A percentile compares a stretch with the other conserved stretches of the same genome.
These are phyloP conservation scores for peach (Prunus persica) DNA, from an alignment of 306 rosid species.

Conservation along the genomic window Prunus_persica_NCBIv2 NC_034011.1:6754501-6755000, in stretches of 20 bases:
- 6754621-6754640: neutral
- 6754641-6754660: slow-evolving; percentile 3
- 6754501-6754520: slow-evolving; percentile 83
- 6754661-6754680: slow-evolving; percentile 21
- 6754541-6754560: neutral
- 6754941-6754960: slow-evolving; percentile 87
- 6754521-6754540: slow-evolving; percentile 52
- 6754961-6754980: neutral
- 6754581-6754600: neutral
- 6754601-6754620: neutral
- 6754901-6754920: slow-evolving; percentile 99
- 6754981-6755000: neutral
- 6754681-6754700: slow-evolving; percentile 48
- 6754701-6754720: slow-evolving; percentile 65
- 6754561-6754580: neutral
- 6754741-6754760: slow-evolving; percentile 87
- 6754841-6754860: slow-evolving; percentile 76
- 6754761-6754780: slow-evolving; percentile 48
- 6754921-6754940: slow-evolving; percentile 77
- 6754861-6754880: slow-evolving; percentile 96
- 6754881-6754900: slow-evolving; percentile 94
- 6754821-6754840: slow-evolving; percentile 28
- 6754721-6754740: slow-evolving; percentile 81
- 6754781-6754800: neutral
- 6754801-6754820: slow-evolving; percentile 11